These are phyloP conservation scores for Entelexis paramagnoliae DNA, from an alignment of 1,139 yeast species.

Conservation along the genomic window DNA sequence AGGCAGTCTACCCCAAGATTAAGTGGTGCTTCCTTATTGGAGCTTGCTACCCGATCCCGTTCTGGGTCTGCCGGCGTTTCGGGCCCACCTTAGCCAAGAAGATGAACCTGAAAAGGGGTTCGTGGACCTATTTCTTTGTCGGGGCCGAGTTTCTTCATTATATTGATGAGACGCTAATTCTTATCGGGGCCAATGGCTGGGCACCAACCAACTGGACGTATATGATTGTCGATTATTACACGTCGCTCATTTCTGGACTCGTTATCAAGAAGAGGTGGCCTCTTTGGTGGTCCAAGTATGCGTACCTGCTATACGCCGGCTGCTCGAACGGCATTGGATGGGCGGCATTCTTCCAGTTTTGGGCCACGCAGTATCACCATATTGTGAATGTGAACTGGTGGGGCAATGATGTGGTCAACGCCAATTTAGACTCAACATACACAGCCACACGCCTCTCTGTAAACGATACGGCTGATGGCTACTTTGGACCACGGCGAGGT, in stretches of 20 bases:
- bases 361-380: constrained; percentile 29
- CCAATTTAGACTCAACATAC: constrained; percentile 21
- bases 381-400: constrained; percentile 41
- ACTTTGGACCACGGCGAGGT: neutral
- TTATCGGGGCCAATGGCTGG: constrained; percentile 36
- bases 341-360: constrained; percentile 28
- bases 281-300: constrained; percentile 46
- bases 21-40: constrained; percentile 42
- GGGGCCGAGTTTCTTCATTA: constrained; percentile 27
- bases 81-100: constrained; percentile 25
- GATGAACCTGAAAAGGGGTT: constrained; percentile 38
- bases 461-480: neutral
- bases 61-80: constrained; percentile 35
- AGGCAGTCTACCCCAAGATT: constrained; percentile 40
- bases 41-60: constrained; percentile 27
- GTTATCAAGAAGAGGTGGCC: constrained; percentile 39
- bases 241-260: constrained; percentile 35
- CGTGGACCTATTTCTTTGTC: constrained; percentile 5
- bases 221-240: constrained; percentile 45
- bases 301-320: constrained; percentile 49
- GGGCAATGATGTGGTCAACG: constrained; percentile 43
- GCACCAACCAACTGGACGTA: neutral
- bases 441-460: neutral
- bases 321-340: constrained; percentile 50
- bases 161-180: constrained; percentile 42